Evolutionary conservation across 1,139 yeast genomes (phyloP).

Genomic region (Hansenula sp.): DNA sequence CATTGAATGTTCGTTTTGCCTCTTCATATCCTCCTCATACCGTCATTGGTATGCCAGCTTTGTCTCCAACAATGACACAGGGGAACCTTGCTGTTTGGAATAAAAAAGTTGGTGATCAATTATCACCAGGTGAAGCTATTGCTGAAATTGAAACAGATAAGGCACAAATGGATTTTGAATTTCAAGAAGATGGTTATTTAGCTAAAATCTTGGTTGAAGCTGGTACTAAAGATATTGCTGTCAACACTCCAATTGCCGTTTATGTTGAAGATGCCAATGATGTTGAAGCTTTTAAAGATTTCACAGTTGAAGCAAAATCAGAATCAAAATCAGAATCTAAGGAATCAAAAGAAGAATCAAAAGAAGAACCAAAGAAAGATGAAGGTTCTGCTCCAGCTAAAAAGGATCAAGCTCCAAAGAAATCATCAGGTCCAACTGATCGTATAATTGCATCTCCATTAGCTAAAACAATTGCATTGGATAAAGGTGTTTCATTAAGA

Average conservation of each 20-base stretch:
- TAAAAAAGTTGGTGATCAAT: constrained; percentile 81
- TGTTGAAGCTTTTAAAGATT: constrained; percentile 82
- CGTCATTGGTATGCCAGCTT: constrained; percentile 71
- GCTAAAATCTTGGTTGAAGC: constrained; percentile 86
- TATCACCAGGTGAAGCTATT: constrained; percentile 86
- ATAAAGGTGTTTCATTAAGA: constrained; percentile 84
- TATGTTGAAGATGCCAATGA: constrained; percentile 85
- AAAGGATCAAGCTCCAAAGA: constrained; percentile 29
- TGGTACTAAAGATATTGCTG: constrained; percentile 88
- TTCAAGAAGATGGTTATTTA: constrained; percentile 95
- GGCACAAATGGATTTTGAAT: constrained; percentile 98
- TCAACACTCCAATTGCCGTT: constrained; percentile 94
- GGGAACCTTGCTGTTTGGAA: constrained; percentile 90
- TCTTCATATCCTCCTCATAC: constrained; percentile 56
- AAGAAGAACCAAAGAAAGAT: constrained; percentile 27
- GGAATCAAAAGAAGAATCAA: constrained; percentile 32
- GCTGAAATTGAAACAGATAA: constrained; percentile 98
- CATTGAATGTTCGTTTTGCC: constrained; percentile 25
- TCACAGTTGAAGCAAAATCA: constrained; percentile 65
- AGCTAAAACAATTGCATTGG: constrained; percentile 91
- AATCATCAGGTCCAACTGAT: constrained; percentile 36
- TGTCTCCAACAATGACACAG: constrained; percentile 97
- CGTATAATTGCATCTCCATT: constrained; percentile 93
- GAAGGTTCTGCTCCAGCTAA: constrained; percentile 34
- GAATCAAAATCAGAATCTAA: no score